Evolutionary conservation across 192 early-diverging fungal genomes (phyloP), one percentile per base, ranked within the genome.

Genomic region (Obelidium mucronatum): DNA sequence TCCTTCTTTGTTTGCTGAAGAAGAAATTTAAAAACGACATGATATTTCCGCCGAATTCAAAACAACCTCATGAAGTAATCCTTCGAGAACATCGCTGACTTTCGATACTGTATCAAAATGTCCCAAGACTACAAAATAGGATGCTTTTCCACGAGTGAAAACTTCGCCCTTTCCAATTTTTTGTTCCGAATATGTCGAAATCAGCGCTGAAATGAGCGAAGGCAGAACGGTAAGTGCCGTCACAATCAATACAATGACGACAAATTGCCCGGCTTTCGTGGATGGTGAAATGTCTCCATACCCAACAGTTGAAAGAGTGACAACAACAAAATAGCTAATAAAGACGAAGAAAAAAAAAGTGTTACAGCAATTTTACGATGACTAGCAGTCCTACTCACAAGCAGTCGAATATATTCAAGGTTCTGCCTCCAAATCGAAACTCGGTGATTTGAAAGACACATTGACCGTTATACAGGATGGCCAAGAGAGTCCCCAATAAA

Each of bases 231-330:
- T 83, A 24, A 93, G 75, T 30, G 90, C 76, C 2, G 85, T 79
- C n/a, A 91, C 73, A 73, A 92, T 92, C 2, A 92, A 59, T 4
- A 87, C 1, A 76, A 91, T 83, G 58, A 92, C 83, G 15, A 90
- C 87, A 17, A 88, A n/a, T 71, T 87, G 79, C 26, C 85, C 88
- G 19, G 78, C 82, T 4, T 80, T 69, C 13, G 90, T 81, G 31
- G 79, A 73, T 15, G 92, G 85, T 0, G 89, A 85, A 52, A 93
- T 86, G 63, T 93, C 91, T 33, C 92, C 92, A 72, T 91, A 93
- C 24, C 92, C 92, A 11, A 93, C 92, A 2, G 92, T 93, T 3
- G 89, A 88, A 15, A 90, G 79, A 1, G 89, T 91, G 62, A 91
- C 89, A 59, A 91, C 81, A 24, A 90, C 81, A 78, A 92, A 88